These are phyloP conservation scores for Emmonsiellopsis sp. DNA, from an alignment of 2,329 filamentous ascomycete species.

Conservation along the genomic window DNA sequence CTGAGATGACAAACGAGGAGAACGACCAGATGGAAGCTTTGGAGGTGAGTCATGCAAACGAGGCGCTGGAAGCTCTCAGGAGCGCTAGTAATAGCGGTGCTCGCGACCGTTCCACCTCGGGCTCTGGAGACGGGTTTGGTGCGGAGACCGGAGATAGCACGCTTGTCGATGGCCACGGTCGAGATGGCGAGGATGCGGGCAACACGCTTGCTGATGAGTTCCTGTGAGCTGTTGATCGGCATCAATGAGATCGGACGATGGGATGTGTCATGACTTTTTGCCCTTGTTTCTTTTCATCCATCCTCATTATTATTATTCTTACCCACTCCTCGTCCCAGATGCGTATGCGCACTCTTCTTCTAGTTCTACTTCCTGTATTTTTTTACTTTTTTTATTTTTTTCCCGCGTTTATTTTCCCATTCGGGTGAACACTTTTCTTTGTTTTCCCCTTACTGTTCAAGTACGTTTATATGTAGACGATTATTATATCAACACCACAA, in stretches of 20 bases:
- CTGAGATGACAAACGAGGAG: slow-evolving; percentile 38
- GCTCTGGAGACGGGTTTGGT: slow-evolving; percentile 4
- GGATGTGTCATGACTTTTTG: slow-evolving; percentile 3
- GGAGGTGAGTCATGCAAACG: slow-evolving; percentile 38
- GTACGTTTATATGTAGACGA: too few relatives aligned
- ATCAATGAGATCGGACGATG: background rate
- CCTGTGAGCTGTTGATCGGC: slow-evolving; percentile 8
- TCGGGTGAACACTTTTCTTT: background rate
- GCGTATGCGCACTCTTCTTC: too few relatives aligned
- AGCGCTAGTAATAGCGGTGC: slow-evolving; percentile 29
- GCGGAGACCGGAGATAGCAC: background rate
- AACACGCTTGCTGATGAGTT: slow-evolving; percentile 18
- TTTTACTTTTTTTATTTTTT: slow-evolving; percentile 4
- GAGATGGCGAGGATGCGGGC: slow-evolving; percentile 16
- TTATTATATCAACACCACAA: too few relatives aligned
- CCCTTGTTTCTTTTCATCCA: slow-evolving; percentile 9
- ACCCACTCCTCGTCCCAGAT: background rate
- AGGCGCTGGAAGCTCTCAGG: slow-evolving; percentile 34
- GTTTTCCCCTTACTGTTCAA: background rate
- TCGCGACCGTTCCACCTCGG: slow-evolving; percentile 18
- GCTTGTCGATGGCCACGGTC: slow-evolving; percentile 8
- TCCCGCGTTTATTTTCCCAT: background rate
- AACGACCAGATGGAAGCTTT: slow-evolving; percentile 25
- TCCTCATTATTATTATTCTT: slow-evolving; percentile 3
- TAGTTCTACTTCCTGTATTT: slow-evolving; percentile 3